Evolutionary conservation across 1,284 basidiomycete species (phyloP), one percentile per base, ranked within the genome.

Genomic region (Trichosporon asahii): DNA sequence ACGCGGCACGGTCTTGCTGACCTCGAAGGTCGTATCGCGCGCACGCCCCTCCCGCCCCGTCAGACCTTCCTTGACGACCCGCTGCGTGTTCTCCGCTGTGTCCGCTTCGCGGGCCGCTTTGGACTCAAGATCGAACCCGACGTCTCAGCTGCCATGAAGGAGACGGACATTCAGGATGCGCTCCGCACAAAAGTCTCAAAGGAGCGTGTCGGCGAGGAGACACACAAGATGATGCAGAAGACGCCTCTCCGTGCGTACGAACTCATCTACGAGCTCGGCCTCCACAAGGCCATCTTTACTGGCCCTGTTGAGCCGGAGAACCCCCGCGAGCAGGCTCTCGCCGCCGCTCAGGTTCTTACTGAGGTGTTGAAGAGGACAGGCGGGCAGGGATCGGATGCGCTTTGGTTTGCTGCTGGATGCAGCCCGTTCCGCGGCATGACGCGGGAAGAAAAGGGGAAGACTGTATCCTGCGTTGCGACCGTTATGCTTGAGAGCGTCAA

Each of bases 11-110:
- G 97, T 9, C 84, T 98, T 33, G 83, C 88, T 14, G 97, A 99
- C 83, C 85, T 99, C 1, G 85, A 86, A n/a, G 84, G 86, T 31
- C 91, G 92, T 0, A 85, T 94, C 44, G 90, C 98, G 60, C 88
- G 97, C 15, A 99, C 97, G 1, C 97, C 97, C 0, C 84, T 99
- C 18, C 86, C 92, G 2, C 93, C 97, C 0, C 84, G 86, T 71
- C 89, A 94, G 79, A 99, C 97, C 0, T 99, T 99, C 79, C 84
- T 89, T 40, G 97, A 99, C 76, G 97, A 99, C 80, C 97, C 97
- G 2, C 84, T 99, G 7, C 89, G 97, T 2, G 89, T 99, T 12
- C 85, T 99, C 37, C 89, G 97, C 40, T 95, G 94, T 74, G 85
- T 99, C 18, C 87, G 97, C 68, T 99, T 99, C 80, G 90, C 95